phyloP scores from a whole-genome alignment of 2,329 filamentous ascomycete species.

The Scedosporium minutisporum region DNA sequence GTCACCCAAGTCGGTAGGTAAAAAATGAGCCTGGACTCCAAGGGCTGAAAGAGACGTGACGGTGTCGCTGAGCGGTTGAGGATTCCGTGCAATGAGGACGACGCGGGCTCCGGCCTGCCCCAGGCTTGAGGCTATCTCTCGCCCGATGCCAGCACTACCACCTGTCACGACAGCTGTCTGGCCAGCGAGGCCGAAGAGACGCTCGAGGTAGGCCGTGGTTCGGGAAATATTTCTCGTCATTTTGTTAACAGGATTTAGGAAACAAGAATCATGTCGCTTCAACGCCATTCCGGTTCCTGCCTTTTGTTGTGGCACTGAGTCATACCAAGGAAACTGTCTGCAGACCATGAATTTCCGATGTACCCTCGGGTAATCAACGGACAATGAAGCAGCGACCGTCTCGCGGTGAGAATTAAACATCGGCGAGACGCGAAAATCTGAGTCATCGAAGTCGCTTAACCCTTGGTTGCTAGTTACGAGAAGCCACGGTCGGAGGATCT shows the following conservation, averaged over 20 bases:
- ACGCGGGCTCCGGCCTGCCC: constrained; percentile 20
- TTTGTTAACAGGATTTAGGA: neutral
- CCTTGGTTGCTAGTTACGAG: too few species aligned
- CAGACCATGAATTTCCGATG: too few species aligned
- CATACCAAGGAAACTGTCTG: too few species aligned
- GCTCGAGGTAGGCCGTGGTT: constrained; percentile 15
- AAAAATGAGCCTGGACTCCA: constrained; percentile 15
- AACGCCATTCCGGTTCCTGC: too few species aligned
- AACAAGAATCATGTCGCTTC: too few species aligned
- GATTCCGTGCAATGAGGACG: constrained; percentile 20
- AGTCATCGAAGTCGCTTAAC: too few species aligned
- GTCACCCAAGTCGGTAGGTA: constrained; percentile 12
- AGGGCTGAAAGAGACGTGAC: constrained; percentile 15
- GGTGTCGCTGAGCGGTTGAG: constrained; percentile 14
- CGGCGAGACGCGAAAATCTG: too few species aligned
- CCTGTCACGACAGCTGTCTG: constrained; percentile 21
- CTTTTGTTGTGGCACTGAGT: too few species aligned
- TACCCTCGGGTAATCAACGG: too few species aligned
- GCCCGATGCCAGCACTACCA: constrained; percentile 24
- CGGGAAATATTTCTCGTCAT: neutral
- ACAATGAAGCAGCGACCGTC: too few species aligned
- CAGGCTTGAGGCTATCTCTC: constrained; percentile 19
- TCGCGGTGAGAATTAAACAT: too few species aligned
- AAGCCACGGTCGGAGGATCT: too few species aligned
- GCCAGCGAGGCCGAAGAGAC: constrained; percentile 20